Base-by-base conservation (phyloP, 2,329 filamentous ascomycete genomes). In the Colletotrichum kahawae region DNA sequence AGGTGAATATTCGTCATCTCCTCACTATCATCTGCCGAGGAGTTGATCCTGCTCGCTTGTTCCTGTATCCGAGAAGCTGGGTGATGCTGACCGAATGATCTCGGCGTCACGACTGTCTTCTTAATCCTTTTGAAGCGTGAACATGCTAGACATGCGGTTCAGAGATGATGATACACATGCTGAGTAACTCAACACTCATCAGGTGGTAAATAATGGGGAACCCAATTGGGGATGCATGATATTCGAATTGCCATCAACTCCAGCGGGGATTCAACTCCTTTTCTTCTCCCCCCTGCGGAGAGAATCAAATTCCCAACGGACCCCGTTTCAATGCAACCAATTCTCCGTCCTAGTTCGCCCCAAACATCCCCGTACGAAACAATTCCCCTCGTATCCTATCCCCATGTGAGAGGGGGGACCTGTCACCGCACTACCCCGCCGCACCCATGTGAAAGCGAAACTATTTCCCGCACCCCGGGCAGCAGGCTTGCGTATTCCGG, bases 381-480 rank as follows among this genome's bases (percentile, higher is more conserved):
- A 27, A 36, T 63, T 38, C 59, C 59, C 31, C 33, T 63, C 27
- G 21, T 67, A 68, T 59, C 31, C 38, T 67, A 68, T 59, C 31
- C 38, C 24, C 43, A 51, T 51, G 43, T 51, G 43, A 51, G 43
- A 33, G 21, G 21, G 12, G 27, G 12, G 27, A 38, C 27, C 34
- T 51, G 36, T 21, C 51, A 59, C 51, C n/a, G 18, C 24, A 67
- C 6, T 27, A 51, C 27, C 60, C 62, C 60, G 67, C 54, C 24
- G 7, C 7, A 24, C 68, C 67, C 14, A 62, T 71, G 57, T 60
- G 18, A 24, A 18, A 43, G 63, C 72, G 72, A 69, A 67, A 72
- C 57, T 67, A 72, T 75, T 51, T 67, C 34, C 72, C 72, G 34
- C 31, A 59, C 24, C 51, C 43, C 5, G 29, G 63, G 12, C 48